phyloP scores from a whole-genome alignment of 1,139 yeast genomes.

The Spathaspora jeffriesii region DNA sequence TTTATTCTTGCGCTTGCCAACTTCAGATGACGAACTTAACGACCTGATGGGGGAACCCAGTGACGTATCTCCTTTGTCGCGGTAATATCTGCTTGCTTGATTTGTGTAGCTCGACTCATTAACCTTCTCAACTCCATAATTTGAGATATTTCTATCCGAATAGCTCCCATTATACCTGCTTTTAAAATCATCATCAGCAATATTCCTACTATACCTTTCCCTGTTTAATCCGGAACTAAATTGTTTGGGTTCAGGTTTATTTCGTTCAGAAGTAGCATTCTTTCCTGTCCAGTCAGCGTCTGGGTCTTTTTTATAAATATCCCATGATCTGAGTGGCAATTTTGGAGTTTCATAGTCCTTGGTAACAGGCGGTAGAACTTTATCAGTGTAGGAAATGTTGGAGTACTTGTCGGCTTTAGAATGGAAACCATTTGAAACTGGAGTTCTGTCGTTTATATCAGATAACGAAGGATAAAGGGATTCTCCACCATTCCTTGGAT shows the following conservation, averaged over 20 bases:
- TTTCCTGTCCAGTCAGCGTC: not conserved
- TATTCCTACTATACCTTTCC: not conserved
- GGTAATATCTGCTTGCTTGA: not conserved
- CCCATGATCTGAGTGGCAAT: not conserved
- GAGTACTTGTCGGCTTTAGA: not conserved
- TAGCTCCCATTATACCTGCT: not conserved
- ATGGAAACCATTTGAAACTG: not conserved
- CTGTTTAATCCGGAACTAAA: not conserved
- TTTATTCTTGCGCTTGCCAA: conserved; percentile 11
- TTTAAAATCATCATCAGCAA: not conserved
- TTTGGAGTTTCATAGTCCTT: not conserved
- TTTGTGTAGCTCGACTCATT: not conserved
- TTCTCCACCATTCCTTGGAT: not conserved
- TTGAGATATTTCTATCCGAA: not conserved
- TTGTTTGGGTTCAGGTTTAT: not conserved
- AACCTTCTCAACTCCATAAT: not conserved
- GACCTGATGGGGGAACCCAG: conserved; percentile 15
- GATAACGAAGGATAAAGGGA: conserved; percentile 3
- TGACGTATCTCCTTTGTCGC: not conserved
- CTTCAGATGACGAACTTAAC: conserved; percentile 9
- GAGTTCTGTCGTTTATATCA: not conserved
- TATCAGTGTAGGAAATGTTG: not conserved
- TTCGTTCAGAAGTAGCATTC: not conserved
- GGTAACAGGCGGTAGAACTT: not conserved
- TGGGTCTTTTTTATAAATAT: not conserved